Base-by-base conservation (phyloP, 345 rosid genomes). In the Euphorbia pulcherrima region DNA sequence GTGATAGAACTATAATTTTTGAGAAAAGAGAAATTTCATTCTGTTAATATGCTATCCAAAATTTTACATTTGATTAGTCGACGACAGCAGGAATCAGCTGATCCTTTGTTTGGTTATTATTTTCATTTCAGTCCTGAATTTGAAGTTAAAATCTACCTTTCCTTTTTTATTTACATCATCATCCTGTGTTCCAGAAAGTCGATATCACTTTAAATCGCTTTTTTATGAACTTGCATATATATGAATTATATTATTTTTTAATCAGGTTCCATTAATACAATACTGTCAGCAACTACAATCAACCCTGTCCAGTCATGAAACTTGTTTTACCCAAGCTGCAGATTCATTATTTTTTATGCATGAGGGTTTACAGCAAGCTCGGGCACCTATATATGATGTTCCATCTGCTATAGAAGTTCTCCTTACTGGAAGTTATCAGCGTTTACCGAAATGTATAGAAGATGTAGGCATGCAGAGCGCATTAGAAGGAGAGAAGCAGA, bases 291-390 rank as follows among this genome's bases (percentile, higher is more conserved):
- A 90, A 70, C 87, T 90, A 26, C 84, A 85, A 51, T 87, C 94
- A 62, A 90, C 96, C 67, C 74, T 95, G 75, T 88, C 98, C 60
- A 82, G 87, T 82, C 98, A 90, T 73, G 98, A 88, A 74, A 78
- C 89, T 30, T 90, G 96, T 77, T 92, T 95, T 71, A 88, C 92
- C 72, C 96, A 92, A 86, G 87, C 96, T 46, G 90, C 97, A 58
- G 99, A 95, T 81, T 88, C 92, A 0, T 83, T 92, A 67, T 95
- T 90, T 81, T 95, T 92, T 77, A 87, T 95, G 99, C 98, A 90
- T 55, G 99, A 95, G 80, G 97, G 97, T 67, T 74, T 95, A 48
- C 99, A 90, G 68, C 98, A 95, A 83, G 98, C 99, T 66, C 94
- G 91, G 30, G 98, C 97, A 69, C 99, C 99, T 55, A 85, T 90